Evolutionary conservation across 2,329 filamentous ascomycete genomes (phyloP), one percentile per base, ranked within the genome.

Genomic region (Endoconidiophora laricicola): DNA sequence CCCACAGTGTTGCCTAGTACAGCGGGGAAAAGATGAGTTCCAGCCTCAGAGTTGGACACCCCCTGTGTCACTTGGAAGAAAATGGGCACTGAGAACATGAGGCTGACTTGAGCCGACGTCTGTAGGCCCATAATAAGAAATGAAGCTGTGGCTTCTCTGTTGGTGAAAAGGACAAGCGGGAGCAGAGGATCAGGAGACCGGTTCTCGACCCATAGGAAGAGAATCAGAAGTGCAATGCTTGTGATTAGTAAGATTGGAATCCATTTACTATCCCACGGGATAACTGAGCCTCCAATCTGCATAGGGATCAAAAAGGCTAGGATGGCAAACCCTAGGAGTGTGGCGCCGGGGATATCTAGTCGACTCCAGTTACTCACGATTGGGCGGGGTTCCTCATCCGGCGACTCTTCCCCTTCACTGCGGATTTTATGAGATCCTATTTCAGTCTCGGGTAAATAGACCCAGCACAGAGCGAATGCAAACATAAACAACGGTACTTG

Each of bases 1-100:
- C 79, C 81, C 1, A 76, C 53, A 0, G 80, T 74, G 56, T 86
- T 85, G 0, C 81, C 81, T 0, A 74, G 62, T 0, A 86, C 79
- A 0, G 81, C 76, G 0, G 81, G 81, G 39, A 85, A 69, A 0
- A 86, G 65, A 56, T 83, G 77, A 0, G 73, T 62, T 0, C 72
- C 72, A 0, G 80, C 78, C 1, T 66, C 63, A 0, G 79, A 77
- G 42, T 73, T 76, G 0, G 74, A 76, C 2, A 70, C 71, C 0
- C 68, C 64, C 4, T 71, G 64, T 0, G 79, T 79, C 1, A 81
- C 72, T 52, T 82, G 76, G 55, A 85, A 86, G 62, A 85, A 85
- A 0, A 85, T 61, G 0, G 81, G 81, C 0, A 84, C 71, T 0
- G 72, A 71, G 49, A 78, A 79, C 73, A 83, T 78, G 2, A 55